Percentiles rank a stretch among this genome's conserved stretches.
phyloP scores from a whole-genome alignment of 1,284 basidiomycete species.

The Malassezia vespertilionis region DNA sequence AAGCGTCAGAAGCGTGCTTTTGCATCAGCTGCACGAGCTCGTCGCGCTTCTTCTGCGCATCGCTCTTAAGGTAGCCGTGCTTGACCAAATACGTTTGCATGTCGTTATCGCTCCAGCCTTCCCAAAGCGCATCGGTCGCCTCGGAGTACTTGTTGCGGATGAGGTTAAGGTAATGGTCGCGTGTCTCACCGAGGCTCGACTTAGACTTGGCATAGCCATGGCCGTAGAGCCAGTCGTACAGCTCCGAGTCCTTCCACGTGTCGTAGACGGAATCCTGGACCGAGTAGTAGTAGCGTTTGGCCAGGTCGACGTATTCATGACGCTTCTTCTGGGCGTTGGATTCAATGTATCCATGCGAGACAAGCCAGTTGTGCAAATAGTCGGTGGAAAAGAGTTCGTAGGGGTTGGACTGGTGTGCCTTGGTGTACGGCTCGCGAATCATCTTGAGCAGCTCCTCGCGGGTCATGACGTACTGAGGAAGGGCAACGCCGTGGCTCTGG shows the following conservation, averaged over 20 bases:
- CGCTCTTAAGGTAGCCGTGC: slow-evolving; percentile 32
- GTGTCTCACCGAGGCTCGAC: slow-evolving; percentile 28
- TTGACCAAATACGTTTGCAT: slow-evolving; percentile 34
- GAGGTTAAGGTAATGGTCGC: slow-evolving; percentile 30
- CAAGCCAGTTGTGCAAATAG: slow-evolving; percentile 45
- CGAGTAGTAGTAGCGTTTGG: slow-evolving; percentile 39
- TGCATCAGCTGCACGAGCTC: slow-evolving; percentile 30
- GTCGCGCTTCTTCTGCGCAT: slow-evolving; percentile 32
- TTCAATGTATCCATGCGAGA: slow-evolving; percentile 36
- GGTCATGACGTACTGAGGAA: slow-evolving; percentile 30
- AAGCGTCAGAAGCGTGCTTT: slow-evolving; percentile 26
- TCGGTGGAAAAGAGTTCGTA: slow-evolving; percentile 39
- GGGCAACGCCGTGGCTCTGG: slow-evolving; percentile 29
- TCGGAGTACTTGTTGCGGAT: slow-evolving; percentile 31
- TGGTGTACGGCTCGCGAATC: slow-evolving; percentile 28
- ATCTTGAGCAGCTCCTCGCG: slow-evolving; percentile 33
- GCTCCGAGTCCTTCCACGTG: slow-evolving; percentile 37
- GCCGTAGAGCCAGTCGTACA: slow-evolving; percentile 35
- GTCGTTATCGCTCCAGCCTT: slow-evolving; percentile 38
- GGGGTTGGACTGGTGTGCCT: slow-evolving; percentile 9
- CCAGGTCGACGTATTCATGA: slow-evolving; percentile 32
- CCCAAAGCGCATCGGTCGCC: slow-evolving; percentile 26
- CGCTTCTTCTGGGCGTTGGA: slow-evolving; percentile 33
- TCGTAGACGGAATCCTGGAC: slow-evolving; percentile 34
- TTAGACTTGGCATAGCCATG: slow-evolving; percentile 32